Evolutionary conservation across 208 protist species (phyloP), one percentile per base, ranked within the genome.

Genomic region (Strigomonas oncopelti): DNA sequence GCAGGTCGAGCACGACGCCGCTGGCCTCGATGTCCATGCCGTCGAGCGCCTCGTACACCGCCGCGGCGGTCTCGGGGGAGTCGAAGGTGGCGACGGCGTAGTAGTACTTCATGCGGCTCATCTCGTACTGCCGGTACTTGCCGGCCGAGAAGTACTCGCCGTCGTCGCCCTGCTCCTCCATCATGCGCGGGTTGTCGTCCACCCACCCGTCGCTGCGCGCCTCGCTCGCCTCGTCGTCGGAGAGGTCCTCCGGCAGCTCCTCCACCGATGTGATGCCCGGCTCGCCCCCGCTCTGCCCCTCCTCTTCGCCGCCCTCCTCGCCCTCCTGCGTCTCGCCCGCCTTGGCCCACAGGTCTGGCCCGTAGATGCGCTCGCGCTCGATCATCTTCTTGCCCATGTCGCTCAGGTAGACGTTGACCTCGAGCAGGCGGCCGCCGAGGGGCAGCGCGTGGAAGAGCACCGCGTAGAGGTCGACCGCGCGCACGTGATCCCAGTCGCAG

Each of bases 71-170:
- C 18, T 89, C 87, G 5, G 85, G 58, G 1, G 76, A 90, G 84
- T 98, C 96, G 77, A 97, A 98, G 45, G 88, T 93, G 22, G 95
- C 95, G 0, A 99, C 85, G n/a, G 97, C 98, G 81, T 98, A 99
- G 80, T 98, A 99, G 80, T 98, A 99, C 74, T 86, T 90, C 82
- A 98, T 88, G 36, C 92, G 86, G 67, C 93, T 69, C 69, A 96
- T 87, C 79, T 98, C 95, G 83, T 98, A 98, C 70, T 83, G 74
- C 51, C 93, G 82, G 67, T 91, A 92, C 78, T 96, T 94, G 52
- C 93, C 94, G 58, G 80, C 72, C 0, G 91, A 94, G 76, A 97
- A 94, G 61, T 87, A 81, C 70, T 98, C 90, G 24, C 91, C 89
- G 38, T 95, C 80, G 24, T 92, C 91, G 56, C 82, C 82, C 56